Evolutionary conservation across 371 early-diverging fungal genomes (phyloP), one percentile per base, ranked within the genome.

Genomic region (Sporodiniella umbellata): DNA sequence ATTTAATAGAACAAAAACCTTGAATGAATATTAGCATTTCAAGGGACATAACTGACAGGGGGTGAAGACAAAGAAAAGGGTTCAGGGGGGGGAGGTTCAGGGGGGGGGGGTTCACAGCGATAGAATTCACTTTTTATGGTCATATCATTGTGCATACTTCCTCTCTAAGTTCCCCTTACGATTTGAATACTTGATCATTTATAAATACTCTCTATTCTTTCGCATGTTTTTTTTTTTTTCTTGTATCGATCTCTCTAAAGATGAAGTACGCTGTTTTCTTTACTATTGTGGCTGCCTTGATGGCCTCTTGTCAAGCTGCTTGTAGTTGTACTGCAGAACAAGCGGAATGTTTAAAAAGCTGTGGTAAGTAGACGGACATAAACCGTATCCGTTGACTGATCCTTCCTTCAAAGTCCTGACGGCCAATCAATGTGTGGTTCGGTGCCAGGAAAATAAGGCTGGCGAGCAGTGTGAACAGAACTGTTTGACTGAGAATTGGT

Each of bases 321-420:
- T 64, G 60, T 37, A 46, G 53, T 40, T 64, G 64, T 56, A 33
- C 49, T 25, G 35, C 60, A 11, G 18, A 42, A 8, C 60, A 64
- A 33, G 56, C 50, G 19, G 17, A 45, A 4, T 60, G 64, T 33
- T 19, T 56, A 18, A 42, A 45, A 30, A 59, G 56, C 38, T 64
- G 64, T 53, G 64, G 64, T 64, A 64, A 59, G n/a, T n/a, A n/a
- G n/a, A n/a, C n/a, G n/a, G n/a, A n/a, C n/a, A n/a, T n/a, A n/a
- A n/a, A n/a, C n/a, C n/a, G n/a, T n/a, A n/a, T n/a, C n/a, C n/a
- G n/a, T n/a, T n/a, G n/a, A n/a, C n/a, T n/a, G n/a, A n/a, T n/a
- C n/a, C n/a, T n/a, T n/a, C n/a, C n/a, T n/a, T n/a, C n/a, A n/a
- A n/a, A 62, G 62, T 62, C 11, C 37, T 33, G 7, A 48, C 48